A percentile compares a stretch with the other conserved stretches of the same genome.
These are phyloP conservation scores for Salinomyces thailandicus DNA, from an alignment of 2,329 filamentous ascomycete genomes.

Conservation along the genomic window DNA sequence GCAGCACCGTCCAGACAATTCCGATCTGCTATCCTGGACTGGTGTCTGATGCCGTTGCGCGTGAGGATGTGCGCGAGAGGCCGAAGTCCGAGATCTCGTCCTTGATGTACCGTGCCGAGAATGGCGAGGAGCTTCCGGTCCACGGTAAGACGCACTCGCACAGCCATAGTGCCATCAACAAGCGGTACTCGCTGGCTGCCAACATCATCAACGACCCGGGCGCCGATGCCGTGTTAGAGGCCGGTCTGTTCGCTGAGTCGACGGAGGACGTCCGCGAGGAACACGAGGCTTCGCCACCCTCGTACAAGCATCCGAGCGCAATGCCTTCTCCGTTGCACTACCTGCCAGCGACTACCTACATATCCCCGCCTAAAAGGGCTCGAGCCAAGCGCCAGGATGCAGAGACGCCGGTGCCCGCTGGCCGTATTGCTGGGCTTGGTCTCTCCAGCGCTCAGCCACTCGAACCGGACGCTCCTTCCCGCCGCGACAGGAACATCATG, in stretches of 20 bases:
- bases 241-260: slow-evolving; percentile 6
- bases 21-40: slow-evolving; percentile 11
- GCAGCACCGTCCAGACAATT: slow-evolving; percentile 11
- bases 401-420: neutral
- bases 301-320: slow-evolving; percentile 17
- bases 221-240: neutral
- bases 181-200: slow-evolving; percentile 4
- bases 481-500: slow-evolving; percentile 2
- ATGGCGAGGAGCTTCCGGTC: slow-evolving; percentile 1
- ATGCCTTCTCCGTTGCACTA: slow-evolving; percentile 20
- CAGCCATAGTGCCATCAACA: slow-evolving; percentile 6
- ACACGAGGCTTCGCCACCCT: slow-evolving; percentile 11
- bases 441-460: neutral
- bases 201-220: neutral
- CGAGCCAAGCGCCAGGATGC: neutral
- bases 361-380: slow-evolving; percentile 5
- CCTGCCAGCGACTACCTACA: slow-evolving; percentile 14
- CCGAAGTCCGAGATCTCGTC: slow-evolving; percentile 1
- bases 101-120: neutral
- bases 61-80: neutral
- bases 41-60: slow-evolving; percentile 7
- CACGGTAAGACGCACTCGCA: slow-evolving; percentile 10
- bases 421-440: slow-evolving; percentile 1
- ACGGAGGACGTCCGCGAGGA: neutral
- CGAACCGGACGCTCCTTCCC: neutral